Percentiles rank a stretch among this genome's conserved stretches.
Evolutionary conservation across 2,329 filamentous ascomycete species (phyloP).

Genomic region (Pseudocercospora musae): DNA sequence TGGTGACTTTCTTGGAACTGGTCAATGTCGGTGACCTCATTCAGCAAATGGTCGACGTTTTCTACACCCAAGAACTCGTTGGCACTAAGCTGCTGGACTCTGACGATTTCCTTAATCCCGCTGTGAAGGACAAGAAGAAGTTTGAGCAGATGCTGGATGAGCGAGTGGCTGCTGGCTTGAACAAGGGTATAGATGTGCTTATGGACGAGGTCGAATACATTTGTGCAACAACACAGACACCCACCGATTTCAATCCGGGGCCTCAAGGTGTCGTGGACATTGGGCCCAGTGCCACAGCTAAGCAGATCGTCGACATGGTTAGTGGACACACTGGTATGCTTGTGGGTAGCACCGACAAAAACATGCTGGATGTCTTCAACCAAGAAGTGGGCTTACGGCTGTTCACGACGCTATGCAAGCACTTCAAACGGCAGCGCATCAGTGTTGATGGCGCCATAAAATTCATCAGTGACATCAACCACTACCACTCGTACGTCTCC

Average conservation of each 20-base stretch:
- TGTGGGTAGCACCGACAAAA: slow-evolving; percentile 92
- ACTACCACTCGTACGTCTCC: slow-evolving; percentile 82
- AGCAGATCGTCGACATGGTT: slow-evolving; percentile 78
- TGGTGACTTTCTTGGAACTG: slow-evolving; percentile 93
- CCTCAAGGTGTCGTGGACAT: slow-evolving; percentile 49
- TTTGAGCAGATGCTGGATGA: slow-evolving; percentile 99
- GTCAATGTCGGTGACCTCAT: slow-evolving; percentile 98
- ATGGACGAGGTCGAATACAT: slow-evolving; percentile 98
- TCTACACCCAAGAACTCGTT: slow-evolving; percentile 92
- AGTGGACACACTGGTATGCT: slow-evolving; percentile 89
- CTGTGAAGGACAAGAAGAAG: slow-evolving; percentile 91
- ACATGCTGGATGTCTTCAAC: slow-evolving; percentile 97
- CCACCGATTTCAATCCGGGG: slow-evolving; percentile 85
- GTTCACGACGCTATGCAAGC: slow-evolving; percentile 91
- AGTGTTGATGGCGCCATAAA: slow-evolving; percentile 85
- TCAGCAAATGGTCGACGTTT: slow-evolving; percentile 98
- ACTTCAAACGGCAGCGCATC: slow-evolving; percentile 92
- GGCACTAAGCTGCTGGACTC: slow-evolving; percentile 78
- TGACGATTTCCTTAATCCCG: slow-evolving; percentile 91
- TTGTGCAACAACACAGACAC: slow-evolving; percentile 78
- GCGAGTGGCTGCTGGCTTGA: slow-evolving; percentile 88
- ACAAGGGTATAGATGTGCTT: slow-evolving; percentile 95
- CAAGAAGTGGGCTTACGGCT: slow-evolving; percentile 92
- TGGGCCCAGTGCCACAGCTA: slow-evolving; percentile 75
- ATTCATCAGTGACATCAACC: slow-evolving; percentile 93